Evolutionary conservation across 2,329 filamentous ascomycete species (phyloP).

Genomic region (Pseudogymnoascus sp.): DNA sequence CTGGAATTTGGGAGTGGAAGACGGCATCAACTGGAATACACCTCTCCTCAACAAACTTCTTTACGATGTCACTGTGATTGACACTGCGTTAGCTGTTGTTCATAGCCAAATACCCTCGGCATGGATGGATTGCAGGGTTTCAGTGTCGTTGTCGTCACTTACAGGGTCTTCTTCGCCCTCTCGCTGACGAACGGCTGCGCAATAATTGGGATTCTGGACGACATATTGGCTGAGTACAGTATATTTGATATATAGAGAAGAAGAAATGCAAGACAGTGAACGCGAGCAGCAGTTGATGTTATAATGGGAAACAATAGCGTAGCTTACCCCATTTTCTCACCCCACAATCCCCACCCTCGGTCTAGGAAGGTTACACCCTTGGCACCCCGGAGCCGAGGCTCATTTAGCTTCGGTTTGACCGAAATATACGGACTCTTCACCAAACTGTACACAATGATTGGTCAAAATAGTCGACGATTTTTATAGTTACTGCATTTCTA

Average conservation of each 20-base stretch:
- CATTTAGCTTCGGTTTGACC: conserved; percentile 2
- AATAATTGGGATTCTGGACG: conserved; percentile 40
- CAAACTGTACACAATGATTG: neutral
- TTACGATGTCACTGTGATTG: conserved; percentile 58
- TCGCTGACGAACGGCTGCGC: conserved; percentile 60
- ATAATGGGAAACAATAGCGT: conserved; percentile 1
- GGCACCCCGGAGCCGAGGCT: conserved; percentile 5
- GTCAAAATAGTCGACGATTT: neutral
- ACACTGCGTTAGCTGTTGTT: neutral
- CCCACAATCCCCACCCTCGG: conserved; percentile 9
- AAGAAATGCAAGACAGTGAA: neutral
- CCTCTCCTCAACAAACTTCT: conserved; percentile 95
- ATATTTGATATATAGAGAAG: conserved; percentile 10
- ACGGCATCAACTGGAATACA: conserved; percentile 81
- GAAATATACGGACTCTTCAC: neutral
- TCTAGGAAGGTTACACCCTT: conserved; percentile 6
- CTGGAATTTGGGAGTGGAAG: conserved; percentile 70
- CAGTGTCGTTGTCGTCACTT: conserved; percentile 1
- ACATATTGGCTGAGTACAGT: conserved; percentile 30
- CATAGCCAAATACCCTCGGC: neutral
- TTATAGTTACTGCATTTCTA: conserved; percentile 5
- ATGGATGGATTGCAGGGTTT: neutral
- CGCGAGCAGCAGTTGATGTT: neutral
- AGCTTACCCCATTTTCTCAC: conserved; percentile 8
- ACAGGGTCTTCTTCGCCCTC: conserved; percentile 69